Evolutionary conservation across 345 rosid species (phyloP), one percentile per base, ranked within the genome.

Genomic region (Laguncularia racemosa): DNA sequence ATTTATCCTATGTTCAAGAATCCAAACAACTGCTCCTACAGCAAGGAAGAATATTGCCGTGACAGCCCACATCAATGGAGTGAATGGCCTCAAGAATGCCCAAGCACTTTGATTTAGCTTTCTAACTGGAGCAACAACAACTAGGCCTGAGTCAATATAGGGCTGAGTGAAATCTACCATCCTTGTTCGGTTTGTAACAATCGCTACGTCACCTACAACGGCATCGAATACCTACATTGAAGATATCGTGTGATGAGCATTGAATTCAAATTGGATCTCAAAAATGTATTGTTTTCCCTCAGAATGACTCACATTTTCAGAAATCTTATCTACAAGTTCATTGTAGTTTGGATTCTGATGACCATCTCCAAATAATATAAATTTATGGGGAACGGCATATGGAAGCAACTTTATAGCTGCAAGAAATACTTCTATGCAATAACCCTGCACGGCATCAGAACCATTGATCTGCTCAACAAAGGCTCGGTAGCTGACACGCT

Each of bases 141-240:
- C 95, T 52, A 91, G 79, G 48, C 97, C 97, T 2, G 96, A 85
- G 56, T 91, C 97, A 58, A 81, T 76, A 38, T 80, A 91, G 0
- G 97, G 97, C 69, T 85, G 97, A 55, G 91, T 85, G 71, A 91
- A 91, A 75, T 91, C 97, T 45, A 75, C 96, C 6, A 64, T 60
- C 73, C 48, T 85, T 38, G 91, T 88, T 59, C 97, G 76, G 72
- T 75, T 78, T 17, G 89, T 80, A 23, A 80, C 83, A 53, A 88
- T 85, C 12, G 95, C 88, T 66, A 88, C 66, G 62, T 91, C 98
- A 49, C 96, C 98, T 40, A 91, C 79, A 10, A 57, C 92, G 53
- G 76, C 98, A 76, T 91, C 95, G 60, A 88, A 88, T 40, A 70
- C 86, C 97, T 88, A 71, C 71, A 76, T 46, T 56, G 55, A 57